phyloP scores from a whole-genome alignment of 2,329 filamentous ascomycete species.

The Fusarium ambrosium region DNA sequence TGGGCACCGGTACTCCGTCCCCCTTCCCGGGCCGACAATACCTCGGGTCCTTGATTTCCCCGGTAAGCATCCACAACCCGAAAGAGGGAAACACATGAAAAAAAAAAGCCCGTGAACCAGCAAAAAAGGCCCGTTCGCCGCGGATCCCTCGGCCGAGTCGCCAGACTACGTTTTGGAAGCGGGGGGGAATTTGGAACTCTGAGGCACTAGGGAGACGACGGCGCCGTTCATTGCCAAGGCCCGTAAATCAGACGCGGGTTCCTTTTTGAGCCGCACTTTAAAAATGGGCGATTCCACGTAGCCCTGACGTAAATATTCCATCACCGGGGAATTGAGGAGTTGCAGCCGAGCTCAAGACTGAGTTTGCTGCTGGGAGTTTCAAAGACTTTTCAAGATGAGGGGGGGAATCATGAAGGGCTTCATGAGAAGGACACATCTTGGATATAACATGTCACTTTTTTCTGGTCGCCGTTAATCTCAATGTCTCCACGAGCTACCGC shows the following conservation, averaged over 20 bases:
- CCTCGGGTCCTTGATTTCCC: not conserved
- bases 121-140: not conserved
- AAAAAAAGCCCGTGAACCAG: not conserved
- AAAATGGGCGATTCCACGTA: not conserved
- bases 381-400: not conserved
- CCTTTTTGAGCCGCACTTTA: slow-evolving; percentile 20
- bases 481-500: slow-evolving; percentile 20
- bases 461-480: slow-evolving; percentile 15
- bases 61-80: not conserved
- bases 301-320: slow-evolving; percentile 6
- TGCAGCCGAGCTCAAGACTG: not conserved
- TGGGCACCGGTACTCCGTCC: not conserved
- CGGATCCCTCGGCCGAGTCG: slow-evolving; percentile 8
- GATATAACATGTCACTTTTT: slow-evolving; percentile 23
- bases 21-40: not conserved
- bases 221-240: slow-evolving; percentile 9
- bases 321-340: not conserved
- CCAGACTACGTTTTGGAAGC: slow-evolving; percentile 2
- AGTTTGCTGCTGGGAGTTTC: not conserved
- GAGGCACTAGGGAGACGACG: not conserved
- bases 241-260: slow-evolving; percentile 6
- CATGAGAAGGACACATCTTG: not conserved
- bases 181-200: not conserved
- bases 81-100: not conserved
- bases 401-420: not conserved